Evolutionary conservation across 1,284 basidiomycete genomes (phyloP), one percentile per base, ranked within the genome.

Genomic region (Meira nashicola): DNA sequence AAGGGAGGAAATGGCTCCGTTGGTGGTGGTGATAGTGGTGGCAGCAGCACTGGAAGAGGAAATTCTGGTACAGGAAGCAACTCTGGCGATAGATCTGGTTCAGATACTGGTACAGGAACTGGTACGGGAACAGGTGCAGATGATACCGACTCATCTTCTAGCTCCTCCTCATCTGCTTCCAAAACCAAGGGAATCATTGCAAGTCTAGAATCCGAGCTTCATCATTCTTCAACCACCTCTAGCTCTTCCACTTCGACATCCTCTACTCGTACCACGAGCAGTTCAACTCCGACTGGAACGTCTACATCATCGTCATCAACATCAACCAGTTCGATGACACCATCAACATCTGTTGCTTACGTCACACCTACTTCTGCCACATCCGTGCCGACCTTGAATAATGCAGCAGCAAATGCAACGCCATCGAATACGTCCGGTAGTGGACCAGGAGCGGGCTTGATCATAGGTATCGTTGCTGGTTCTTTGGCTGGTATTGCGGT

Each of bases 391-490:
- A 58, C 63, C 4, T 39, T 56, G 15, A 59, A 61, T 17, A 56
- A 53, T 39, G 59, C 65, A 0, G 53, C 67, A n/a, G 46, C 61
- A 3, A 57, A 57, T 1, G 54, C 65, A 47, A 67, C 62, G n/a
- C 39, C 55, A 4, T 17, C 14, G 2, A 8, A 33, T 33, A 33
- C 28, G 3, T 8, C 28, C 28, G 61, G 62, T n/a, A 44, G 48
- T 25, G 58, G 64, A 39, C 65, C 62, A 23, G 57, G 55, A 5
- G 73, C 76, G 0, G 78, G 78, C 21, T 71, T 70, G 28, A 73
- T 79, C 58, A 70, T 79, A 50, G 78, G 78, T 14, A 77, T 79
- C 62, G 77, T 79, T 56, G 76, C 77, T 7, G 78, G 74, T 37
- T 67, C 73, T 5, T 63, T 79, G 2, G 74, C 73, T 37, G 78